phyloP scores from a whole-genome alignment of 495 filamentous ascomycete species.

The Tetracladium setigerum region DNA sequence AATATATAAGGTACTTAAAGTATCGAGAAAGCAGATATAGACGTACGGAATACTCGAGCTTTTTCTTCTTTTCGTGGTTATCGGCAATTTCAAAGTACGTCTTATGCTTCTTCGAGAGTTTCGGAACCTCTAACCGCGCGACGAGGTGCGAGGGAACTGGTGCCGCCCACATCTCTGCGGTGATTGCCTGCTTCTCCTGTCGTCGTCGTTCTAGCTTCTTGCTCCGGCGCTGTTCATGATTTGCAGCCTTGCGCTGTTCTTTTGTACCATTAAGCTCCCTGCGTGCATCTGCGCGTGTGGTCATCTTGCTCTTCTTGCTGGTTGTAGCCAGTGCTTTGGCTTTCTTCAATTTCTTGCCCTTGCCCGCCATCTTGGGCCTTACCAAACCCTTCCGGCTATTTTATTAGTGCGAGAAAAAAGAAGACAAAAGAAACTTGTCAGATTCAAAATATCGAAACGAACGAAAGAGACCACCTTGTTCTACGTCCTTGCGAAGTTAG shows the following conservation, averaged over 20 bases:
- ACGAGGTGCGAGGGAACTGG: slow-evolving; percentile 19
- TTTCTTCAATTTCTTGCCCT: too few relatives aligned
- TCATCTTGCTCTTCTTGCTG: too few relatives aligned
- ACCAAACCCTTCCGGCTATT: too few relatives aligned
- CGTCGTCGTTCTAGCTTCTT: slow-evolving; percentile 11
- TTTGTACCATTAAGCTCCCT: too few relatives aligned
- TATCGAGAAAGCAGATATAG: slow-evolving; percentile 1
- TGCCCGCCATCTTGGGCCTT: too few relatives aligned
- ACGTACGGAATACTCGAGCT: slow-evolving; percentile 28
- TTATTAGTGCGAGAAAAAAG: too few relatives aligned
- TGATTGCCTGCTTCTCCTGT: slow-evolving; percentile 10
- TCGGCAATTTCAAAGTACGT: slow-evolving; percentile 47
- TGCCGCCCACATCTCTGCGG: slow-evolving; percentile 14
- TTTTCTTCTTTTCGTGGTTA: slow-evolving; percentile 48
- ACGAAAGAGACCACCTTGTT: too few relatives aligned
- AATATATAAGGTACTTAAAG: slow-evolving; percentile 18
- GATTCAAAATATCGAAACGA: too few relatives aligned
- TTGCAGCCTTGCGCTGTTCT: background rate
- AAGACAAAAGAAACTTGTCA: too few relatives aligned
- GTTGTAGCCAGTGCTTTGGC: too few relatives aligned
- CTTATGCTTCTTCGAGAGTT: slow-evolving; percentile 38
- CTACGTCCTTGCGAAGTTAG: too few relatives aligned
- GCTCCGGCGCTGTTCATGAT: slow-evolving; percentile 12
- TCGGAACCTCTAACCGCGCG: slow-evolving; percentile 17
- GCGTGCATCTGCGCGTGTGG: too few relatives aligned